phyloP scores from a whole-genome alignment of 2,329 filamentous ascomycete genomes.

The Ramularia endophylla region DNA sequence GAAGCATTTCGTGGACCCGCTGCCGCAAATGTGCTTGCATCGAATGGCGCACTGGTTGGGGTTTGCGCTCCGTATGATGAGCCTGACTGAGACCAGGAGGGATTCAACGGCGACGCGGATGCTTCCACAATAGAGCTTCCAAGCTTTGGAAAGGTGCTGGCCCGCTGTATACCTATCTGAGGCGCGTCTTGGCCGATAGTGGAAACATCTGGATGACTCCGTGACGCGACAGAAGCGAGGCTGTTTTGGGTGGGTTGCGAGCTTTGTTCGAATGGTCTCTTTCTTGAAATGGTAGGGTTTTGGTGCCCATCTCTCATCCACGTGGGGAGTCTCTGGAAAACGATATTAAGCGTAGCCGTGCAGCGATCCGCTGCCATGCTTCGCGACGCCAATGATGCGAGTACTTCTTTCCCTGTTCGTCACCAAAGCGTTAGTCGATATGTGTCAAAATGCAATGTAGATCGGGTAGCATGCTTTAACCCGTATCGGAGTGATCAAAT shows the following conservation, averaged over 20 bases:
- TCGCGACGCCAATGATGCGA: slow-evolving; percentile 70
- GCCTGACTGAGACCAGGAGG: slow-evolving; percentile 19
- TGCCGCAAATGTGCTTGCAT: slow-evolving; percentile 10
- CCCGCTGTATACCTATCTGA: slow-evolving; percentile 12
- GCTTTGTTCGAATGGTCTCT: slow-evolving; percentile 38
- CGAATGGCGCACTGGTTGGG: slow-evolving; percentile 17
- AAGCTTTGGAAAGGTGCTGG: slow-evolving; percentile 25
- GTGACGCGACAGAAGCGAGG: slow-evolving; percentile 9
- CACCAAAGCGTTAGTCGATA: no score
- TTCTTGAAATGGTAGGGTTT: slow-evolving; percentile 38
- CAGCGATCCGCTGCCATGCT: slow-evolving; percentile 88
- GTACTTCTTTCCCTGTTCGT: slow-evolving; percentile 56
- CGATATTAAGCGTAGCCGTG: slow-evolving; percentile 65
- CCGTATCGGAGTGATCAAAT: no score
- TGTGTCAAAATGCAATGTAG: no score
- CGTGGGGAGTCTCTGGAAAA: slow-evolving; percentile 77
- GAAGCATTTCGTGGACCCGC: slow-evolving; percentile 16
- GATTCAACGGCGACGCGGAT: slow-evolving; percentile 6
- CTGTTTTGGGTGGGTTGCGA: slow-evolving; percentile 6
- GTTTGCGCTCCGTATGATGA: slow-evolving; percentile 25
- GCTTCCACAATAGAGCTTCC: slow-evolving; percentile 6
- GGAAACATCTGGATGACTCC: slow-evolving; percentile 27
- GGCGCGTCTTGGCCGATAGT: slow-evolving; percentile 8
- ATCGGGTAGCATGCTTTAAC: no score
- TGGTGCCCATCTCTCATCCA: slow-evolving; percentile 42